Conservation (phyloP, 352 stramenopile species). For the Saprolegnia parasitica region DNA sequence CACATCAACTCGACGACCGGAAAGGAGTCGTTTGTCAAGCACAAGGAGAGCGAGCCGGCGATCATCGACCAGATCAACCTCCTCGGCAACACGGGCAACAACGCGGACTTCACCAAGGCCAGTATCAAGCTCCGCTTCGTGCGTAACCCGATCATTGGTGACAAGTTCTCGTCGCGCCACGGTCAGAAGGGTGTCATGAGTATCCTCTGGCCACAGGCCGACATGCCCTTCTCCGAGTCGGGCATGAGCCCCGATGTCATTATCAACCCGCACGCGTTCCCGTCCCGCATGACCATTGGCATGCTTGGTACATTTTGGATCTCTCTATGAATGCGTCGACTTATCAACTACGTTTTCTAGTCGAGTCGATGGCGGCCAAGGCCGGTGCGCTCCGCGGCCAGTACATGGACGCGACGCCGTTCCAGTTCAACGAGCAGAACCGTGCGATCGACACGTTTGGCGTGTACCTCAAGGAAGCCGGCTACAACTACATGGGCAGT, state of each 20-base stretch:
- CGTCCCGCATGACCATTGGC: slow-evolving; percentile 97
- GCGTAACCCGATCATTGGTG: slow-evolving; percentile 98
- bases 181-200: slow-evolving; percentile 99
- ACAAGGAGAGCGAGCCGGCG: slow-evolving; percentile 97
- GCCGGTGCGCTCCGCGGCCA: slow-evolving; percentile 96
- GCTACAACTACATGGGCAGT: slow-evolving; percentile 98
- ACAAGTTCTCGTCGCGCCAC: slow-evolving; percentile 99
- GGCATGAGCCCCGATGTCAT: slow-evolving; percentile 99
- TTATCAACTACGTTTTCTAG: too few species aligned
- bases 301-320: slow-evolving; percentile 67
- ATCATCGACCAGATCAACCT: slow-evolving; percentile 96
- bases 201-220: slow-evolving; percentile 97
- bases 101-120: slow-evolving; percentile 80
- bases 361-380: slow-evolving; percentile 99
- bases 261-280: slow-evolving; percentile 99
- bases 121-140: slow-evolving; percentile 97
- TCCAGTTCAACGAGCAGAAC: slow-evolving; percentile 98
- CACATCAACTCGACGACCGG: slow-evolving; percentile 94
- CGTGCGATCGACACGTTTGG: slow-evolving; percentile 99
- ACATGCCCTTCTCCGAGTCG: slow-evolving; percentile 99
- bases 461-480: slow-evolving; percentile 94
- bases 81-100: slow-evolving; percentile 61
- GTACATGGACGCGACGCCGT: slow-evolving; percentile 98
- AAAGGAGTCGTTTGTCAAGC: slow-evolving; percentile 87
- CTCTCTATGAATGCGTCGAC: too few species aligned